These are phyloP conservation scores for Gossypium rotundifolium DNA, from an alignment of 345 rosid species.

Conservation along the genomic window DNA sequence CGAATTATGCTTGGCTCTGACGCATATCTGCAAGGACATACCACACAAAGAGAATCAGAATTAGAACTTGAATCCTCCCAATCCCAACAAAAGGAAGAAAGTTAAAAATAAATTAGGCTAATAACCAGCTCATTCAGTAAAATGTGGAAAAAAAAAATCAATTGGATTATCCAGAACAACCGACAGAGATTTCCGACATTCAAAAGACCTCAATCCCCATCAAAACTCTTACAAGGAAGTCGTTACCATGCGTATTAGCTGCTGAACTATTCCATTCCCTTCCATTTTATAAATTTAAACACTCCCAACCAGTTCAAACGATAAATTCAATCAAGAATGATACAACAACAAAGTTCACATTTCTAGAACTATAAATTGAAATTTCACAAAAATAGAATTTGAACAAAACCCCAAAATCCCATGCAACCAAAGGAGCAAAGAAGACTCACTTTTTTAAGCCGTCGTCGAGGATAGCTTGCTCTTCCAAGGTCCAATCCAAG, in stretches of 20 bases:
- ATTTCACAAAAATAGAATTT: background rate
- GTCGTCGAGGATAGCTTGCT: constrained; percentile 49
- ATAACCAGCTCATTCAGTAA: background rate
- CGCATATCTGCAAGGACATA: constrained; percentile 36
- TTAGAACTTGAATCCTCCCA: background rate
- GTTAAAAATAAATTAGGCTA: background rate
- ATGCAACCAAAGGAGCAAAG: background rate
- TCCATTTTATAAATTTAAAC: background rate
- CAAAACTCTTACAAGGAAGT: background rate
- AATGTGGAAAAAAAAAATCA: background rate
- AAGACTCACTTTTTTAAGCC: constrained; percentile 38
- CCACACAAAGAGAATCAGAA: background rate
- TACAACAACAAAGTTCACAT: background rate
- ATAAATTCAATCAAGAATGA: background rate
- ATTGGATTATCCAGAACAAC: background rate
- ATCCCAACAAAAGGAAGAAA: background rate
- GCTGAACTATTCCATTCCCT: background rate
- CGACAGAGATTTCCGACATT: background rate
- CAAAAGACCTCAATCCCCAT: background rate
- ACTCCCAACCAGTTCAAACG: background rate
- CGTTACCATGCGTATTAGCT: background rate
- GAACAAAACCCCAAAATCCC: background rate
- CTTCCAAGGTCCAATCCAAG: constrained; percentile 47
- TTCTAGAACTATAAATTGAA: background rate
- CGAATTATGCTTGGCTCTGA: constrained; percentile 30